Conservation (phyloP, 1,284 basidiomycete species). For the Puccinia horiana region DNA sequence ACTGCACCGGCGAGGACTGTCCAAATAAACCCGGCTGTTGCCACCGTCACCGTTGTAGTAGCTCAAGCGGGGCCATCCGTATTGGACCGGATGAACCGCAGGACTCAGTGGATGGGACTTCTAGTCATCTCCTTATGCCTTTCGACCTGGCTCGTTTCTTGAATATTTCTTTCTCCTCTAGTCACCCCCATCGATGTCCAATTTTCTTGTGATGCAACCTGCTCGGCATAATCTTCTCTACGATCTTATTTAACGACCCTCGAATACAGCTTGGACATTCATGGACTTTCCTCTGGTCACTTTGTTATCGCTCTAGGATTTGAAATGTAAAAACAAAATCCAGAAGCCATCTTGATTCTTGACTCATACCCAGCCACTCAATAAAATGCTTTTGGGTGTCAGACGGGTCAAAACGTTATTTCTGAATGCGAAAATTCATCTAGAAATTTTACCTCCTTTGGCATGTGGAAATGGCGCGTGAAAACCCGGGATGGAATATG, state of each 20-base stretch:
- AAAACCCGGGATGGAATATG: too few relatives aligned
- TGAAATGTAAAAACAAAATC: not conserved
- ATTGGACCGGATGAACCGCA: constrained; percentile 5
- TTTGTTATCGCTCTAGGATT: not conserved
- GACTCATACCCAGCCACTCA: too few relatives aligned
- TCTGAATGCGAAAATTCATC: too few relatives aligned
- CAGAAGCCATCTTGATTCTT: not conserved
- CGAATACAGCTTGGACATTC: not conserved
- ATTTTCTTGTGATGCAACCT: not conserved
- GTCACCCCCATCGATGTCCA: not conserved
- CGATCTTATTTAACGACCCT: not conserved
- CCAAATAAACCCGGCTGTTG: constrained; percentile 31
- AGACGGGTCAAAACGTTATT: too few relatives aligned
- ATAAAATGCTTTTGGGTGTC: too few relatives aligned
- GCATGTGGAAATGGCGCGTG: too few relatives aligned
- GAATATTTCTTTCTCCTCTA: not conserved
- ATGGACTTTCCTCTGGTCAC: not conserved
- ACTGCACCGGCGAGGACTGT: constrained; percentile 34
- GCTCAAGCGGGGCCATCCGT: constrained; percentile 27
- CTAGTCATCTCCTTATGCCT: not conserved
- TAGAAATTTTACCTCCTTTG: too few relatives aligned
- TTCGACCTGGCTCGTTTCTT: constrained; percentile 14
- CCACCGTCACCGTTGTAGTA: constrained; percentile 31
- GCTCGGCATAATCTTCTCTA: not conserved
- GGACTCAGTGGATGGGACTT: constrained; percentile 8